Evolutionary conservation across 2,329 filamentous ascomycete species (phyloP), one percentile per base, ranked within the genome.

Genomic region (Calonectria hongkongensis): DNA sequence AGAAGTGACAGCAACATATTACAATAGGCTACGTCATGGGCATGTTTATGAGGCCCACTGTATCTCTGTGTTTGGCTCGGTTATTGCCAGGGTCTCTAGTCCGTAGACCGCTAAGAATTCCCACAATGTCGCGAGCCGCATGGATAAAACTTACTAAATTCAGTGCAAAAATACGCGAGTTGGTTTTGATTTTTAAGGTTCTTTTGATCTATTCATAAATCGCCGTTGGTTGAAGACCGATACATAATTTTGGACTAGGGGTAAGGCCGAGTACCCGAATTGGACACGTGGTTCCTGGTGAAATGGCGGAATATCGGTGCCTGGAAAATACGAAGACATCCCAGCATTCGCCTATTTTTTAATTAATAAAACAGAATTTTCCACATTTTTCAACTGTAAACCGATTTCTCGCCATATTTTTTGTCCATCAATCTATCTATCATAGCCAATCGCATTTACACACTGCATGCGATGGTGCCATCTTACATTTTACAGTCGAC

Each of bases 401-500:
- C 21, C 12, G 12, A 21, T 21, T 6, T 41, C n/a, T 25, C 8
- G 16, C 2, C 33, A 27, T 8, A 25, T 16, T 21, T 5, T 58
- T 5, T 58, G n/a, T 10, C 13, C 3, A 21, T 33, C 36, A 30
- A 15, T 8, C 4, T 13, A 8, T 21, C 18, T 8, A 28, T 13
- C 13, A 13, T n/a, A 3, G 8, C 12, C 1, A 15, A 18, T 27
- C 4, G 4, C 54, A 15, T 36, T 5, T 58, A 21, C 3, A 4
- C 7, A 13, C n/a, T 4, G 7, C 12, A 45, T 43, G 6, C 4
- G 12, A n/a, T 21, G 2, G 45, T 63, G 64, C 12, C 50, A 28
- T 25, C 60, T 30, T 76, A 76, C 56, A 41, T 70, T 12, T 1
- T 76, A 12, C 45, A 72, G 13, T 68, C 54, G 9, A 68, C 72